These are phyloP conservation scores for Rutstroemia sp. DNA, from an alignment of 2,329 filamentous ascomycete genomes.

Conservation along the genomic window DNA sequence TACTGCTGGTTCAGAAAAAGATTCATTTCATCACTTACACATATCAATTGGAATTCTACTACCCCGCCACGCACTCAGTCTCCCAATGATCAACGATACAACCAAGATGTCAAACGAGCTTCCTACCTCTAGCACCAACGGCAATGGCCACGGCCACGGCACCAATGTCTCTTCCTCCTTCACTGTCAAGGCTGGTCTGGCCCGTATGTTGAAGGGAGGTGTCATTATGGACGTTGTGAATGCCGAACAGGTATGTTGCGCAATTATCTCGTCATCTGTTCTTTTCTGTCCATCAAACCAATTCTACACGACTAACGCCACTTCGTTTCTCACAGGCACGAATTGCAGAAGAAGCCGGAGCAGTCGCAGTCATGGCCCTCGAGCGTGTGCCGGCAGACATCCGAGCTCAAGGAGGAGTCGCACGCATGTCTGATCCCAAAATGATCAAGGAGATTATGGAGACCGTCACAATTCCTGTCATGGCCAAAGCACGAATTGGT, in stretches of 20 bases:
- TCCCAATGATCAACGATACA: slow-evolving; percentile 21
- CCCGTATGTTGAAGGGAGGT: slow-evolving; percentile 97
- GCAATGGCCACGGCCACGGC: slow-evolving; percentile 17
- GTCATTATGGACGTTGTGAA: slow-evolving; percentile 99
- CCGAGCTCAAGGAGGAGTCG: slow-evolving; percentile 82
- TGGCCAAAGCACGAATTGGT: slow-evolving; percentile 97
- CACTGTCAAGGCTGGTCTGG: slow-evolving; percentile 87
- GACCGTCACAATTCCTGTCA: slow-evolving; percentile 93
- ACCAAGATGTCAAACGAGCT: slow-evolving; percentile 34
- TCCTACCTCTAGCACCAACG: slow-evolving; percentile 30
- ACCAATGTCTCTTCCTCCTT: slow-evolving; percentile 43
- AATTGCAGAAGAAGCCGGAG: slow-evolving; percentile 95
- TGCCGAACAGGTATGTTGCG: slow-evolving; percentile 59
- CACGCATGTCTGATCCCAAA: slow-evolving; percentile 89
- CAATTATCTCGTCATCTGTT: not conserved
- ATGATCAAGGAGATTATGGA: slow-evolving; percentile 96
- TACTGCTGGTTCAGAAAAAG: no score
- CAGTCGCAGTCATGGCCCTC: slow-evolving; percentile 95
- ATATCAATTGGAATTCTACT: slow-evolving; percentile 23
- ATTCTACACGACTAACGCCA: slow-evolving; percentile 11
- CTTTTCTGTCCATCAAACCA: not conserved
- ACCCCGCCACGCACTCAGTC: not conserved
- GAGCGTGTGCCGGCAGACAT: slow-evolving; percentile 98
- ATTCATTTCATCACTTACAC: not conserved
- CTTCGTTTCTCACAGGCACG: slow-evolving; percentile 53